phyloP scores from a whole-genome alignment of 352 stramenopile species.

The Globisporangium cylindrosporum region DNA sequence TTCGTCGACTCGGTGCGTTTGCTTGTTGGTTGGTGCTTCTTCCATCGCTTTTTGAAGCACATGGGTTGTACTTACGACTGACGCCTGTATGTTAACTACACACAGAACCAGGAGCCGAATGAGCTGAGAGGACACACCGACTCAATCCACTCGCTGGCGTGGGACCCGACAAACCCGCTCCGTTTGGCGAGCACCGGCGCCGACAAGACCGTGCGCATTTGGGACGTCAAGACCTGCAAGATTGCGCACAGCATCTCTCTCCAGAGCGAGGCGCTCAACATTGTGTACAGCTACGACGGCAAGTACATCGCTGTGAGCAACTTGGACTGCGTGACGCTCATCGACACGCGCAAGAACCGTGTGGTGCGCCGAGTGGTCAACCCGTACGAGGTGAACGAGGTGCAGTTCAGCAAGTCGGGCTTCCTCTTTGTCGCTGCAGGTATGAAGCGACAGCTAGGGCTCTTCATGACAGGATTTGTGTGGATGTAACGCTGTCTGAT shows the following conservation, averaged over 20 bases:
- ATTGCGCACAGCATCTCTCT: constrained; percentile 77
- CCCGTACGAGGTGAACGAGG: constrained; percentile 79
- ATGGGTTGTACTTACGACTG: not conserved
- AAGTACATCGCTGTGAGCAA: constrained; percentile 83
- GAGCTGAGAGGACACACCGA: constrained; percentile 76
- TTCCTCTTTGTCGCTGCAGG: constrained; percentile 78
- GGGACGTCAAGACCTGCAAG: constrained; percentile 77
- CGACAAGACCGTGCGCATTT: constrained; percentile 85
- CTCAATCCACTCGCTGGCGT: constrained; percentile 65
- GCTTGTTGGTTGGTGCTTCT: not conserved
- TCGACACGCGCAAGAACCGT: constrained; percentile 80
- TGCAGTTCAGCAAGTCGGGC: constrained; percentile 78
- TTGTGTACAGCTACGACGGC: constrained; percentile 76
- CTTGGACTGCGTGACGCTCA: constrained; percentile 70
- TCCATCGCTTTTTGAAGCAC: not conserved
- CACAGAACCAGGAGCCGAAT: constrained; percentile 48
- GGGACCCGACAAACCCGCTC: constrained; percentile 63
- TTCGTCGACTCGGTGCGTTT: constrained; percentile 45
- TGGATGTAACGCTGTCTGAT: not conserved
- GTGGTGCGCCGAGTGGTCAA: constrained; percentile 78
- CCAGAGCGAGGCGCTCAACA: constrained; percentile 69
- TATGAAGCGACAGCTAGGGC: constrained; percentile 4
- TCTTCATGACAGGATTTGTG: not conserved
- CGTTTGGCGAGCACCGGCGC: constrained; percentile 64
- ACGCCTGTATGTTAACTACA: not conserved